Conservation (phyloP, 129 eudicot genomes). For the Flaveria ramosissima region DNA sequence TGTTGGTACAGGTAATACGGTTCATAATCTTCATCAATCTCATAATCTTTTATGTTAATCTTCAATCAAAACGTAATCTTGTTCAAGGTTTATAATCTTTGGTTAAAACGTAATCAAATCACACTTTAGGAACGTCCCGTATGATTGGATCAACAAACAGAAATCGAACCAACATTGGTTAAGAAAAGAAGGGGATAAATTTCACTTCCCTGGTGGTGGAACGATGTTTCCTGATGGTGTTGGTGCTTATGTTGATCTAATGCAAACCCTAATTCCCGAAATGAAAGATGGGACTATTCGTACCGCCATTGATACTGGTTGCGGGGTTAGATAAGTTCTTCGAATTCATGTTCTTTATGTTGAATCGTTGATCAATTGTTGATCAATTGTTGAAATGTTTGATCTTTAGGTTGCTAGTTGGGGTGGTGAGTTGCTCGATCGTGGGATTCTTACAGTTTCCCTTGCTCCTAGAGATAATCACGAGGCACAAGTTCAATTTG, state of each 20-base stretch:
- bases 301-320: constrained; percentile 97
- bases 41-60: background rate
- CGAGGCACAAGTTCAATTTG: constrained; percentile 97
- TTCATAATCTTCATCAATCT: no score
- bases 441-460: constrained; percentile 82
- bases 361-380: no score
- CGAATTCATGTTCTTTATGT: background rate
- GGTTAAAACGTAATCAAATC: no score
- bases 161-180: constrained; percentile 97
- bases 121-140: constrained; percentile 76
- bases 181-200: constrained; percentile 89
- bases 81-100: no score
- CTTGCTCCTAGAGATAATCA: constrained; percentile 98
- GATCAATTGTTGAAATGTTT: background rate
- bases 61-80: no score
- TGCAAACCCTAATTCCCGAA: constrained; percentile 80
- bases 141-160: constrained; percentile 96
- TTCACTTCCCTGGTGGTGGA: constrained; percentile 95
- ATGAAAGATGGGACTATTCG: constrained; percentile 94
- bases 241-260: constrained; percentile 73
- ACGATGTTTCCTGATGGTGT: constrained; percentile 98
- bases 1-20: constrained; percentile 96
- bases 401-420: constrained; percentile 90
- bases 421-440: constrained; percentile 98
- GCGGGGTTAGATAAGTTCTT: constrained; percentile 76